Evolutionary conservation across 2,329 filamentous ascomycete species (phyloP).

Genomic region (Cytospora piceicola): DNA sequence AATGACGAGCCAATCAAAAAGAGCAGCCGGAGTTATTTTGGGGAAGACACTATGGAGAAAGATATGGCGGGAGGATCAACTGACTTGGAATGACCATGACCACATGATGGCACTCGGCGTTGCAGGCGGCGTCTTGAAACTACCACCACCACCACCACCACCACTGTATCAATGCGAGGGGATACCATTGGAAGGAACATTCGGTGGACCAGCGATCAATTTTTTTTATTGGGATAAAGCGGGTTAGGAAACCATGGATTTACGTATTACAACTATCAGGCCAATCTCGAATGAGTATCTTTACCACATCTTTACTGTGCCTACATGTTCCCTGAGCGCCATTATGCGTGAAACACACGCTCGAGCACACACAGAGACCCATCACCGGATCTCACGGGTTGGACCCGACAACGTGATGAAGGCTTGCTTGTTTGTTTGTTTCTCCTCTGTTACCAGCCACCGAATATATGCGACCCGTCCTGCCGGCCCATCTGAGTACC

Average conservation of each 20-base stretch:
- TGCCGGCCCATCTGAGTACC: slow-evolving; percentile 12
- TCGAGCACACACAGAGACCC: background rate
- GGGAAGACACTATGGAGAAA: slow-evolving; percentile 10
- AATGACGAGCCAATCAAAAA: slow-evolving; percentile 22
- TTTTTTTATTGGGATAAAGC: slow-evolving; percentile 8
- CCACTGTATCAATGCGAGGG: slow-evolving; percentile 27
- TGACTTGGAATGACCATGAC: slow-evolving; percentile 17
- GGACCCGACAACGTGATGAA: background rate
- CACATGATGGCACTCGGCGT: slow-evolving; percentile 28
- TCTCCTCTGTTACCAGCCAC: slow-evolving; percentile 16
- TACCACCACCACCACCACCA: background rate
- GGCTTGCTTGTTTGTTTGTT: slow-evolving; percentile 5
- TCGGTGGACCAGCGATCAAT: slow-evolving; percentile 23
- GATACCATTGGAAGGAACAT: slow-evolving; percentile 26
- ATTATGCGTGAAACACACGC: background rate
- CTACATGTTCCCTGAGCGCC: background rate
- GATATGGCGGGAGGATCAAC: slow-evolving; percentile 16
- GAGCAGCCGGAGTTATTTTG: slow-evolving; percentile 26
- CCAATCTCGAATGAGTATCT: slow-evolving; percentile 9
- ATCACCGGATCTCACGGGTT: background rate
- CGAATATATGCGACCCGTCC: slow-evolving; percentile 10
- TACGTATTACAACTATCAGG: slow-evolving; percentile 15
- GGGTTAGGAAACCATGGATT: background rate
- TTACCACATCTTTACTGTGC: background rate
- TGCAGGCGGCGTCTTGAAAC: slow-evolving; percentile 30